A percentile compares a stretch with the other conserved stretches of the same genome.
These are phyloP conservation scores for Cardiosporidium cionae DNA, from an alignment of 169 alveolate species.

Conservation along the genomic window DNA sequence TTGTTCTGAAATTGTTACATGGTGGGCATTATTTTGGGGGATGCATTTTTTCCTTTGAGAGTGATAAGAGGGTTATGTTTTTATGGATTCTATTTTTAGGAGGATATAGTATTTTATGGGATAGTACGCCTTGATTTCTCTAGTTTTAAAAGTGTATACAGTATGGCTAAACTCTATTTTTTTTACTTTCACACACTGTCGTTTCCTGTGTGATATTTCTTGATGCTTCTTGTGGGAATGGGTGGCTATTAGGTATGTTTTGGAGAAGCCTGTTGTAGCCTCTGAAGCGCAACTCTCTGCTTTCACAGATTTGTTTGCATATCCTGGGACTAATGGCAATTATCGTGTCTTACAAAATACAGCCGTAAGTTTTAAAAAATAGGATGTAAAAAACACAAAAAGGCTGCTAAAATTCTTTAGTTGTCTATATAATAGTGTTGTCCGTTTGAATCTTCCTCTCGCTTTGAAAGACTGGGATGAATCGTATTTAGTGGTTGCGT, in stretches of 20 bases:
- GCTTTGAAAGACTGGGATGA: no score
- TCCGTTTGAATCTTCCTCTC: no score
- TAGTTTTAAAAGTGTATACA: not conserved
- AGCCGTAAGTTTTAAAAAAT: not conserved
- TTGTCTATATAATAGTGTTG: no score
- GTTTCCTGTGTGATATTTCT: not conserved
- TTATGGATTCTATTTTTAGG: not conserved
- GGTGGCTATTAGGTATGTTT: constrained; percentile 1
- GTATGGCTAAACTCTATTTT: not conserved
- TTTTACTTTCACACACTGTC: no score
- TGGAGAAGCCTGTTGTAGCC: not conserved
- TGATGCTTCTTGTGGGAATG: not conserved
- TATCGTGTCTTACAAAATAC: constrained; percentile 1
- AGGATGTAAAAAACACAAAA: not conserved
- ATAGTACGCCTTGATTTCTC: not conserved
- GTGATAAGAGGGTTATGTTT: not conserved
- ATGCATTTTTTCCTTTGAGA: not conserved
- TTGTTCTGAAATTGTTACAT: constrained; percentile 4
- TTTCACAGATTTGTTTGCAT: not conserved
- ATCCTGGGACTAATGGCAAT: constrained; percentile 1
- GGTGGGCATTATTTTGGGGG: not conserved
- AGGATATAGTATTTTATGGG: not conserved
- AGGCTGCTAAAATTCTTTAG: no score
- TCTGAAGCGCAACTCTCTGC: not conserved
- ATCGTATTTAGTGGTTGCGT: no score